Percentiles rank a stretch among this genome's conserved stretches.
Conservation (phyloP, 345 rosid genomes). For the Acer campestre region DNA sequence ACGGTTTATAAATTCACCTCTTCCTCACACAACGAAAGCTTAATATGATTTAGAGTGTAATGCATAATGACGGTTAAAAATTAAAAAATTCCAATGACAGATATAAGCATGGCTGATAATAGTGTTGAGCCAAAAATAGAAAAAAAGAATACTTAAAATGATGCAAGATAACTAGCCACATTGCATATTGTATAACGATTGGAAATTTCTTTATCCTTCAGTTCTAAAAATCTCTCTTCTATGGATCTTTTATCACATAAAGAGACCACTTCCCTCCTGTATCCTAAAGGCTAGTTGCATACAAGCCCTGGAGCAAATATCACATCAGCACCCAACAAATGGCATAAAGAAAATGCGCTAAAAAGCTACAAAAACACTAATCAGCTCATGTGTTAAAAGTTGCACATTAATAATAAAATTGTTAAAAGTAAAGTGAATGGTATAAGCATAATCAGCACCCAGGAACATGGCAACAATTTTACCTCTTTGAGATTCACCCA, state of each 20-base stretch:
- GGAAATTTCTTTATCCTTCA: slow-evolving; percentile 6
- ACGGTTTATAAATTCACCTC: not conserved
- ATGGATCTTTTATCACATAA: too few relatives aligned
- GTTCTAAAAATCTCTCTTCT: not conserved
- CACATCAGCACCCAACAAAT: not conserved
- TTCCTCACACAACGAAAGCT: not conserved
- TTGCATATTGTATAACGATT: not conserved
- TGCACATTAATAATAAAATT: not conserved
- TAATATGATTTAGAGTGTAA: not conserved
- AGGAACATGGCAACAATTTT: slow-evolving; percentile 21
- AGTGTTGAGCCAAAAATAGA: not conserved
- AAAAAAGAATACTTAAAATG: not conserved
- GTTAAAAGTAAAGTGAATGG: not conserved
- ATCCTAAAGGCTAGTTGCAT: not conserved
- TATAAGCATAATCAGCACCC: slow-evolving; percentile 1
- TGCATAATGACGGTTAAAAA: not conserved
- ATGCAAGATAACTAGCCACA: not conserved
- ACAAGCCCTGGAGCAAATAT: not conserved
- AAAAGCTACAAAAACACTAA: not conserved
- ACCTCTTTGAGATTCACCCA: slow-evolving; percentile 99
- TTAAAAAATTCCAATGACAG: not conserved
- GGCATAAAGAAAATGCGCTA: not conserved
- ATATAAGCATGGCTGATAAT: not conserved
- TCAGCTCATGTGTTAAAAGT: not conserved
- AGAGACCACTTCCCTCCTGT: not conserved